Conservation (phyloP, 1,139 yeast genomes). For the Pichiaceae sp. region DNA sequence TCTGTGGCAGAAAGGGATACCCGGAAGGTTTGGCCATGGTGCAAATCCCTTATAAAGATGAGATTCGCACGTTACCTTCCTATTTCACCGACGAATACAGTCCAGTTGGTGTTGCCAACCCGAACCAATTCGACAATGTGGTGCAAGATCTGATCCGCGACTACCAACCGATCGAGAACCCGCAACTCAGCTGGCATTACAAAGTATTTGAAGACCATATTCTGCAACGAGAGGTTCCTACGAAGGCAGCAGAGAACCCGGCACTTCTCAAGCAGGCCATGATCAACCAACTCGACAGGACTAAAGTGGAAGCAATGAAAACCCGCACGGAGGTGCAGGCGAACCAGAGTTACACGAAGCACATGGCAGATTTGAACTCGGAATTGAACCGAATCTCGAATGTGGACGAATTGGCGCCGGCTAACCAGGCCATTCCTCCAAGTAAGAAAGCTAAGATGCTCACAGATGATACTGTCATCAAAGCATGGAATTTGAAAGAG, state of each 20-base stretch:
- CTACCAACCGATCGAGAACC: conserved; percentile 34
- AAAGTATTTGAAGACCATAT: conserved; percentile 58
- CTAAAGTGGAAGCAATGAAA: conserved; percentile 22
- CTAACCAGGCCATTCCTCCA: conserved; percentile 12
- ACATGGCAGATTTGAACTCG: conserved; percentile 11
- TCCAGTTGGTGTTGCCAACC: conserved; percentile 9
- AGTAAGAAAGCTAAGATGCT: conserved; percentile 9
- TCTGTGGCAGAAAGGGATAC: conserved; percentile 12
- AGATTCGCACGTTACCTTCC: conserved; percentile 46
- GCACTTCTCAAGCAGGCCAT: conserved; percentile 15
- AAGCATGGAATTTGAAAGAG: conserved; percentile 11
- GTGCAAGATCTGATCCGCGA: conserved; percentile 8
- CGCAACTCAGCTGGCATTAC: conserved; percentile 60
- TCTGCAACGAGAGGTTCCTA: conserved; percentile 44
- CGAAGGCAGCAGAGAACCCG: conserved; percentile 18
- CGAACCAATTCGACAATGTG: conserved; percentile 17
- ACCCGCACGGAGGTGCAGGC: conserved; percentile 13
- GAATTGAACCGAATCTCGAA: conserved; percentile 20
- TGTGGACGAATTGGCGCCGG: conserved; percentile 9
- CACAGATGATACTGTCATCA: conserved; percentile 17
- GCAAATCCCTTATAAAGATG: conserved; percentile 58
- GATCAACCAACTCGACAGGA: conserved; percentile 27
- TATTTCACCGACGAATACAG: conserved; percentile 10
- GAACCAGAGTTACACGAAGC: conserved; percentile 5
- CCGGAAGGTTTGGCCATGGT: conserved; percentile 60